phyloP scores from a whole-genome alignment of 1,139 yeast species.

The Diutina scorzettiae region DNA sequence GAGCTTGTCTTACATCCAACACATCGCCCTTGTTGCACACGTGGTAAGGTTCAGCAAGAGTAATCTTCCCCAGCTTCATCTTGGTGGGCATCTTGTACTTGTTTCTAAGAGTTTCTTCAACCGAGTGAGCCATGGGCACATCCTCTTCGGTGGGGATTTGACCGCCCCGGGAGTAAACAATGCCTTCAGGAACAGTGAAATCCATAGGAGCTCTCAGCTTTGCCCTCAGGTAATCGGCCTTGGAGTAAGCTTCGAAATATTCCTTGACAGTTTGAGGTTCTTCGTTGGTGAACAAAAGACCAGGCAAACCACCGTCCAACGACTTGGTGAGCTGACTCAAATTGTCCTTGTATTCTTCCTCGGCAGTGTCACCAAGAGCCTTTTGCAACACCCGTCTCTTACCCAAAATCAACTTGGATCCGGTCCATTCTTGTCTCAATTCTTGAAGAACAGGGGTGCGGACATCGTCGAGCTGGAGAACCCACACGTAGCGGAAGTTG shows the following conservation, averaged over 20 bases:
- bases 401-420: constrained; percentile 80
- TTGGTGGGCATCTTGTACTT: constrained; percentile 85
- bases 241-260: constrained; percentile 68
- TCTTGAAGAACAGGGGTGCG: constrained; percentile 94
- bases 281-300: constrained; percentile 82
- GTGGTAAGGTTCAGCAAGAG: constrained; percentile 59
- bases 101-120: constrained; percentile 85
- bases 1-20: constrained; percentile 83
- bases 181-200: constrained; percentile 79
- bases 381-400: constrained; percentile 88
- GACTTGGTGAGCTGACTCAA: constrained; percentile 51
- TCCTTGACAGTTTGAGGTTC: constrained; percentile 71
- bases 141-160: constrained; percentile 84
- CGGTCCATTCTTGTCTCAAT: constrained; percentile 84
- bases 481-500: constrained; percentile 68
- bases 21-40: constrained; percentile 75
- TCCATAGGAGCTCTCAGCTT: constrained; percentile 75
- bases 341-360: constrained; percentile 79
- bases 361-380: constrained; percentile 78
- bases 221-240: constrained; percentile 81
- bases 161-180: constrained; percentile 92
- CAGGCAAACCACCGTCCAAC: constrained; percentile 60
- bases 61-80: constrained; percentile 80
- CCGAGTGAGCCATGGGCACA: constrained; percentile 90
- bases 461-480: constrained; percentile 78